phyloP scores from a whole-genome alignment of 2,329 filamentous ascomycete genomes.

The Huntiella moniliformis region DNA sequence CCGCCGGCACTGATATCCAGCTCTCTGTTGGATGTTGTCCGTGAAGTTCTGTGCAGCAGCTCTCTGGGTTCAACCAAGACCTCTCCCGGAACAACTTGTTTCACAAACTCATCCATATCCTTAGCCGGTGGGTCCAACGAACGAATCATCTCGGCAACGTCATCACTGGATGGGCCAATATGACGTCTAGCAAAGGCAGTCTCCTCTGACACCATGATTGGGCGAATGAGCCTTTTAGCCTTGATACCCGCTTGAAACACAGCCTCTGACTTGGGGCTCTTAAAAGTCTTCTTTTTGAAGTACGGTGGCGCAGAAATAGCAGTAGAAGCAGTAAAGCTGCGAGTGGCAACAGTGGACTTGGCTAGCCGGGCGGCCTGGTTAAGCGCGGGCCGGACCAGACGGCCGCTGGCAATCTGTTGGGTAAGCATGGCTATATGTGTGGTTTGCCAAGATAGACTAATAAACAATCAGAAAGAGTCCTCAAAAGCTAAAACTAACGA shows the following conservation, averaged over 20 bases:
- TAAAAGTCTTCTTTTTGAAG: no score
- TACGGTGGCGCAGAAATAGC: background rate
- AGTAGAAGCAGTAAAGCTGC: background rate
- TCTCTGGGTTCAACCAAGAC: conserved; percentile 32
- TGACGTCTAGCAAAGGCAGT: conserved; percentile 54
- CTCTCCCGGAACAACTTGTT: conserved; percentile 63
- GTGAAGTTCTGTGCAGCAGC: conserved; percentile 2
- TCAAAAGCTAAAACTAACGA: no score
- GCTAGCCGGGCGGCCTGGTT: background rate
- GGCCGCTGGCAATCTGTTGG: conserved; percentile 7
- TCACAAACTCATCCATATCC: conserved; percentile 64
- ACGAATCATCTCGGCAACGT: conserved; percentile 61
- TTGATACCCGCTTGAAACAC: background rate
- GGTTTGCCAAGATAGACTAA: background rate
- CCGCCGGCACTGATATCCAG: conserved; percentile 33
- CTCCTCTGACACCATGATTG: conserved; percentile 9
- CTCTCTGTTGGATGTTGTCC: conserved; percentile 30
- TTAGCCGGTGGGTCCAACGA: conserved; percentile 54
- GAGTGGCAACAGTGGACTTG: background rate
- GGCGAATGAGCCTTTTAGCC: conserved; percentile 5
- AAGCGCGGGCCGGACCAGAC: conserved; percentile 7
- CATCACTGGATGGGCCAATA: conserved; percentile 60
- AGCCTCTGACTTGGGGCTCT: no score
- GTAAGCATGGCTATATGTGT: conserved; percentile 6
- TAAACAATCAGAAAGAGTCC: no score